Percentiles rank a stretch among this genome's conserved stretches.
Evolutionary conservation across 495 filamentous ascomycete genomes (phyloP).

Genomic region (Glonium stellatum): DNA sequence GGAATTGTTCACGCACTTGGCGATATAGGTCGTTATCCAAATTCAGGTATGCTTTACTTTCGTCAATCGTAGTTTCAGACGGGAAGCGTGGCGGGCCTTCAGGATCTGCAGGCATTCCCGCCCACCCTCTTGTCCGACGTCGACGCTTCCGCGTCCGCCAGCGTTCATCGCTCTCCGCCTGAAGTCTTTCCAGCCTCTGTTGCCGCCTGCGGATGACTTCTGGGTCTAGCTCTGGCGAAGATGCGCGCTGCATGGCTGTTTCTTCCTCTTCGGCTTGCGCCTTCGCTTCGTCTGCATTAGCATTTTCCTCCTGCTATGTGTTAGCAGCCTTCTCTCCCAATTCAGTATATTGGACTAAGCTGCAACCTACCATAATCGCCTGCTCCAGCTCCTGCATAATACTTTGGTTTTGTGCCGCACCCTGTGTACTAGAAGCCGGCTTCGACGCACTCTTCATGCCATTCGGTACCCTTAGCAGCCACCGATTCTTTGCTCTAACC

Average conservation of each 20-base stretch:
- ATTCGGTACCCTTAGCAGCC: conserved; percentile 55
- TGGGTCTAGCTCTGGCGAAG: conserved; percentile 14
- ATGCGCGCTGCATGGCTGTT: background rate
- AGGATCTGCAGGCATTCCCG: conserved; percentile 65
- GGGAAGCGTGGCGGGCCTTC: conserved; percentile 65
- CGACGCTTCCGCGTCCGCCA: conserved; percentile 63
- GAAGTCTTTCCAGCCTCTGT: conserved; percentile 38
- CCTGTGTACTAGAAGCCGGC: background rate
- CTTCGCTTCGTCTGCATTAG: background rate
- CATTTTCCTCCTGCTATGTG: background rate
- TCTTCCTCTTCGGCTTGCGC: background rate
- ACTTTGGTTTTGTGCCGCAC: conserved; percentile 1
- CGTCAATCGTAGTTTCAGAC: conserved; percentile 74
- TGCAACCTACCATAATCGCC: conserved; percentile 8
- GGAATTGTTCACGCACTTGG: conserved; percentile 58
- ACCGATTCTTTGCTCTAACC: conserved; percentile 57
- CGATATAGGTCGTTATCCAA: conserved; percentile 58
- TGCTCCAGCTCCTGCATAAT: conserved; percentile 16
- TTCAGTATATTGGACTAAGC: background rate
- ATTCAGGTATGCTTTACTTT: conserved; percentile 62
- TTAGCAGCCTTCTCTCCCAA: background rate
- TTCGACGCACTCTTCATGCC: conserved; percentile 40
- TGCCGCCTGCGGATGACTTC: conserved; percentile 31
- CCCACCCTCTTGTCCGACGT: conserved; percentile 62
- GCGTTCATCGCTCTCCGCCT: conserved; percentile 57